Conservation (phyloP, 192 early-diverging fungal species). For the Dimargaris xerosporica region DNA sequence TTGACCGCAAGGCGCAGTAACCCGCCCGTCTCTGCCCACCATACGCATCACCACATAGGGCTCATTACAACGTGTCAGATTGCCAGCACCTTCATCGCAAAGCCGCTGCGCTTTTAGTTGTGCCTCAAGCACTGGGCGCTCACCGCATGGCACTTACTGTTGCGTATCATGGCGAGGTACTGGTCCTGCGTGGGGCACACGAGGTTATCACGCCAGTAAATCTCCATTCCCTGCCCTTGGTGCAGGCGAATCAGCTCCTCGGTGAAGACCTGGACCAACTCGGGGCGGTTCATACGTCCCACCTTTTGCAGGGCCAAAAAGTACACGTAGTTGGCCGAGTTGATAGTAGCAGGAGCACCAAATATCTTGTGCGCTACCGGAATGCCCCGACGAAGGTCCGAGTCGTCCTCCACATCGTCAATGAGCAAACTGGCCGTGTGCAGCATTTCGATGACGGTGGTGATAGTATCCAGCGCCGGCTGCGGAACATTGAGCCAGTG, state of each 20-base stretch:
- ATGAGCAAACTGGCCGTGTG: slow-evolving; percentile 88
- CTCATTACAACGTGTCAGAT: too few relatives aligned
- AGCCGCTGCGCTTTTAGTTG: too few relatives aligned
- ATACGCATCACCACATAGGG: too few relatives aligned
- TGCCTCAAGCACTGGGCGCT: too few relatives aligned
- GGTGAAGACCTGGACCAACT: slow-evolving; percentile 71
- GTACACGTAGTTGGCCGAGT: slow-evolving; percentile 95
- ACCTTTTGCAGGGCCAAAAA: slow-evolving; percentile 80
- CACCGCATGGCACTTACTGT: too few relatives aligned
- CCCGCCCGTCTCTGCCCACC: slow-evolving; percentile 95
- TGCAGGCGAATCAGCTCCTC: slow-evolving; percentile 86
- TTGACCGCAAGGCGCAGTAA: slow-evolving; percentile 83
- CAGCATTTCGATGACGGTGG: slow-evolving; percentile 79
- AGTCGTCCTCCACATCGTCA: slow-evolving; percentile 95
- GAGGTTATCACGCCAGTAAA: slow-evolving; percentile 85
- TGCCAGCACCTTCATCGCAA: too few relatives aligned
- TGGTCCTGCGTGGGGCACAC: slow-evolving; percentile 86
- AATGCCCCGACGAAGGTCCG: slow-evolving; percentile 69
- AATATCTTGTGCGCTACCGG: slow-evolving; percentile 94
- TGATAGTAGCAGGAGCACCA: slow-evolving; percentile 83
- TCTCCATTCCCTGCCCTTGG: slow-evolving; percentile 93
- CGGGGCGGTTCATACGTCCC: slow-evolving; percentile 39
- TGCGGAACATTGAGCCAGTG: slow-evolving; percentile 66
- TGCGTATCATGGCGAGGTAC: slow-evolving; percentile 87
- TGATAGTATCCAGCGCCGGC: slow-evolving; percentile 50